Base-by-base conservation (phyloP, 768 basidiomycete genomes). In the Boletus rubescentipes region DNA sequence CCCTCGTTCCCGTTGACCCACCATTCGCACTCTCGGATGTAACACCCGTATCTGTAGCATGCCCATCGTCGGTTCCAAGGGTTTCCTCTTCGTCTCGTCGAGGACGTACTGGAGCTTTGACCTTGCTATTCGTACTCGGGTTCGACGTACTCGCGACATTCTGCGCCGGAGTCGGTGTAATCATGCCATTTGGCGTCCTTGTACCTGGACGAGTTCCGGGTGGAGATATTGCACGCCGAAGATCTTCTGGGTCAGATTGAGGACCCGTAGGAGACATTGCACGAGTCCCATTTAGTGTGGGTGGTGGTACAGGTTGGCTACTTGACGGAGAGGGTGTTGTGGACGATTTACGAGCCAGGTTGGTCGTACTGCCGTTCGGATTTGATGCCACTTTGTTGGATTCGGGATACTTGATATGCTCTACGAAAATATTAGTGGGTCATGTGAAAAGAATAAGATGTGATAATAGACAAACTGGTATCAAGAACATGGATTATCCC, bases 321-420 rank as follows among this genome's bases (percentile, higher is more conserved):
- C 69, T 31, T 61, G 65, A 49, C 36, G 66, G 52, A 38, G 75
- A 76, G 20, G 70, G 70, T 0, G 69, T 61, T 21, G 77, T 64
- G 1, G 86, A 84, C 3, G 77, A 67, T 64, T 82, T 85, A 39
- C 79, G 79, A 44, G 70, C 68, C 15, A 71, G 70, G 51, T 72
- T 77, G 9, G 62, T 60, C 18, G 53, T 41, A 18, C 59, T 70
- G 32, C 64, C 60, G 37, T 58, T 64, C 12, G 56, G 47, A 35
- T 75, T 70, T 23, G 78, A 71, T 31, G 74, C 63, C 26, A 29
- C 55, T 52, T 76, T 73, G 54, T 69, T 80, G 18, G 82, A 77
- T 58, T 91, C 87, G 9, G 93, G 93, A 67, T 97, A 96, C 73
- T 94, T 93, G 77, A 96, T 96, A 67, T 96, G 90, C 67, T 87